These are phyloP conservation scores for Daldinia sp. DNA, from an alignment of 2,329 filamentous ascomycete genomes.

Conservation along the genomic window DNA sequence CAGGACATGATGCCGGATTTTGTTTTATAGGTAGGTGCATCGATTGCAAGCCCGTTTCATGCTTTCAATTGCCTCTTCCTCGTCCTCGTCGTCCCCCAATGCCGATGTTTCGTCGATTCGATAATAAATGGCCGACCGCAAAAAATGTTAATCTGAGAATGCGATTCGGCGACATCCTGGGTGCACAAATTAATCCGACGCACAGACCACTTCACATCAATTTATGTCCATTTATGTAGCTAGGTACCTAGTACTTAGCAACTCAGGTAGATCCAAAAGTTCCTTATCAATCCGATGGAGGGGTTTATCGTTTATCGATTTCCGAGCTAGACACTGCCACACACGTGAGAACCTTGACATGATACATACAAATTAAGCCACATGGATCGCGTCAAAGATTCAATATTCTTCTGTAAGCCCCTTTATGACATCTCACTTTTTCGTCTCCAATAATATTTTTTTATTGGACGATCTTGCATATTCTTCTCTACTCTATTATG, in stretches of 20 bases:
- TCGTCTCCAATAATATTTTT: not conserved
- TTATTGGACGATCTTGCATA: constrained; percentile 9
- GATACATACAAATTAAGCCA: not conserved
- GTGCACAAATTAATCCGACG: constrained; percentile 28
- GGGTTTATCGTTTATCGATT: not conserved
- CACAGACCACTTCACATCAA: not conserved
- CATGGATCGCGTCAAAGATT: not conserved
- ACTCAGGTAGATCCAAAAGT: no score
- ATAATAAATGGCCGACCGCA: constrained; percentile 2
- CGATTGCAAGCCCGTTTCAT: constrained; percentile 9
- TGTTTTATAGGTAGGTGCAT: constrained; percentile 25
- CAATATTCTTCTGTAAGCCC: not conserved
- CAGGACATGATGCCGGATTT: constrained; percentile 43
- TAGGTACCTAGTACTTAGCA: no score
- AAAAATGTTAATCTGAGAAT: constrained; percentile 22
- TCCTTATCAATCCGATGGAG: not conserved
- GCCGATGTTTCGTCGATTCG: constrained; percentile 7
- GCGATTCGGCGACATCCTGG: constrained; percentile 1
- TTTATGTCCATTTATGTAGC: no score
- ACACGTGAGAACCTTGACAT: no score
- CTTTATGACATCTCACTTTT: constrained; percentile 3
- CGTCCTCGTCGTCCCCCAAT: constrained; percentile 14
- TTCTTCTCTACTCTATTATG: not conserved
- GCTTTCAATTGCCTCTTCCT: constrained; percentile 17
- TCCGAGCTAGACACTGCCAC: not conserved